Conservation (phyloP, 2,329 filamentous ascomycete species). For the Pyrenophora seminiperda region DNA sequence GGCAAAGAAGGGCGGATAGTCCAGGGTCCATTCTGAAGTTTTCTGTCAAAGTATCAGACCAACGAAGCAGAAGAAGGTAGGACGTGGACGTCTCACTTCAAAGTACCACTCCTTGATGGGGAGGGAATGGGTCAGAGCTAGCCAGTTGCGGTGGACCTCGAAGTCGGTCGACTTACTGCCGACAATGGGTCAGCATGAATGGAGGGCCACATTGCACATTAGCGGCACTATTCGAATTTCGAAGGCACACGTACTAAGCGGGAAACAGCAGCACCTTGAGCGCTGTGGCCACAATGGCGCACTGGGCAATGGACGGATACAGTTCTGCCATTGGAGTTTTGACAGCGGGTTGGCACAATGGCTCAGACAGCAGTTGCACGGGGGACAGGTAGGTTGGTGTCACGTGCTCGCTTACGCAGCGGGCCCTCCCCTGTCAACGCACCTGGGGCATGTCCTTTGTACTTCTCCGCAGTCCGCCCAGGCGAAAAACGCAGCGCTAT, state of each 20-base stretch:
- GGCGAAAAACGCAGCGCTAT: no score
- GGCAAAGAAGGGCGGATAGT: conserved; percentile 98
- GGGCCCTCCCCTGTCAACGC: background rate
- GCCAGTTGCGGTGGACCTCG: conserved; percentile 98
- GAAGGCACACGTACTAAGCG: conserved; percentile 75
- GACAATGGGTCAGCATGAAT: conserved; percentile 32
- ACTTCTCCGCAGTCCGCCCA: no score
- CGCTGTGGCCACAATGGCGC: conserved; percentile 81
- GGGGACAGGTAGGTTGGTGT: conserved; percentile 13
- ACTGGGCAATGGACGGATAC: conserved; percentile 87
- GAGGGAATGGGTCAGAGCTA: conserved; percentile 90
- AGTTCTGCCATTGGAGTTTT: conserved; percentile 69
- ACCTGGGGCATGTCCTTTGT: background rate
- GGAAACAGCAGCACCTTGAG: conserved; percentile 93
- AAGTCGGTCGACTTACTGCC: conserved; percentile 96
- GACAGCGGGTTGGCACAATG: conserved; percentile 27
- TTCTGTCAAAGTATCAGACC: conserved; percentile 55
- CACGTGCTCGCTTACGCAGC: conserved; percentile 22
- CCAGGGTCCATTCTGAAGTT: conserved; percentile 98
- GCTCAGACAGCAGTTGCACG: conserved; percentile 19
- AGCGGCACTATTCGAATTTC: background rate
- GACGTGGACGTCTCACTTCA: conserved; percentile 60
- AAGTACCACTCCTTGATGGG: conserved; percentile 92
- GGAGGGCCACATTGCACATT: background rate
- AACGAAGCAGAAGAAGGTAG: background rate